phyloP scores from a whole-genome alignment of 495 filamentous ascomycete genomes.

The Penicillium malachiteum region DNA sequence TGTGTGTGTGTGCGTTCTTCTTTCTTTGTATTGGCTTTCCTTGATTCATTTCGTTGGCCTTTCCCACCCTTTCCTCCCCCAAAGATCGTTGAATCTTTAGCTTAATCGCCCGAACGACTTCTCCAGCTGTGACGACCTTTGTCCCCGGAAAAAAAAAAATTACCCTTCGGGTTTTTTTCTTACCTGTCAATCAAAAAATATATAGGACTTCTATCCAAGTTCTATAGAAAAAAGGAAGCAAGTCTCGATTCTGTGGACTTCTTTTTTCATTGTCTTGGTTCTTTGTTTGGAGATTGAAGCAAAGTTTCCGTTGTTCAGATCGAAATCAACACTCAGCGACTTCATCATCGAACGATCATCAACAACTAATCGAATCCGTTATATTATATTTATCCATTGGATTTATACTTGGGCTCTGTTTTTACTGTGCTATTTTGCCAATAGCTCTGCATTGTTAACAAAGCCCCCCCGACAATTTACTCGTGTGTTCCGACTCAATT shows the following conservation, averaged over 20 bases:
- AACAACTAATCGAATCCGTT: neutral
- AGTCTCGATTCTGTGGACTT: neutral
- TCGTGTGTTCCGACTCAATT: neutral
- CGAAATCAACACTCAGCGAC: conserved; percentile 11
- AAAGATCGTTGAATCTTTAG: conserved; percentile 6
- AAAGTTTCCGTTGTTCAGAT: conserved; percentile 9
- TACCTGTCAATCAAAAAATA: conserved; percentile 11
- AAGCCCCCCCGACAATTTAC: too few species aligned
- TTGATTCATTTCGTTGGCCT: conserved; percentile 12
- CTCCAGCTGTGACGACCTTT: conserved; percentile 11
- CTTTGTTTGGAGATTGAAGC: conserved; percentile 18
- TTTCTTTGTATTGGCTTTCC: conserved; percentile 6
- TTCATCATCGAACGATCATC: neutral
- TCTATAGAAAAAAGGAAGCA: neutral
- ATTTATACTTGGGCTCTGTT: neutral
- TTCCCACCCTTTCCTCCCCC: neutral
- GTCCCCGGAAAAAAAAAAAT: neutral
- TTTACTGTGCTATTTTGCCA: neutral
- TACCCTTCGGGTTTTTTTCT: conserved; percentile 19
- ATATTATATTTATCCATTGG: conserved; percentile 13
- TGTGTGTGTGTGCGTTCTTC: conserved; percentile 7
- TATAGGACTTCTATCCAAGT: neutral
- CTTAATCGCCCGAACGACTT: neutral
- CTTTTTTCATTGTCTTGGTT: conserved; percentile 2
- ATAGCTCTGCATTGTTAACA: conserved; percentile 1